These are phyloP conservation scores for Epichloe coenophiala DNA, from an alignment of 2,329 filamentous ascomycete species.

Conservation along the genomic window DNA sequence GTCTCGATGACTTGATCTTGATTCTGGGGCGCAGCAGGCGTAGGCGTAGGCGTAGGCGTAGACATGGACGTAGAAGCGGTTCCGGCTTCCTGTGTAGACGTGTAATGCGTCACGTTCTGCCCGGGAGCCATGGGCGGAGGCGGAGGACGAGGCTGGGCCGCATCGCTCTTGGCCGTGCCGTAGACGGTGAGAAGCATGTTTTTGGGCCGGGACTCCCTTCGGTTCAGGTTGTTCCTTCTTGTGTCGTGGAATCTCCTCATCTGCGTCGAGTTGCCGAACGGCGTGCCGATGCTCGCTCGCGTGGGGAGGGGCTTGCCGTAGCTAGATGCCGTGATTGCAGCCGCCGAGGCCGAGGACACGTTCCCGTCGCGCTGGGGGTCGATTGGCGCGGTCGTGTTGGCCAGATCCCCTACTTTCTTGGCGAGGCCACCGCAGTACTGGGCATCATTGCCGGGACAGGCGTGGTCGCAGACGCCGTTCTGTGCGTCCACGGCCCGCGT, in stretches of 20 bases:
- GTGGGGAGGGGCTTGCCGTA: not conserved
- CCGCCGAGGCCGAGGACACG: not conserved
- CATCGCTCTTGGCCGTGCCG: slow-evolving; percentile 19
- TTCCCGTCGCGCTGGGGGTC: not conserved
- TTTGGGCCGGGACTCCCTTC: slow-evolving; percentile 15
- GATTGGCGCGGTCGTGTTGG: slow-evolving; percentile 1
- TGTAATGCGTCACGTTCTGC: slow-evolving; percentile 6
- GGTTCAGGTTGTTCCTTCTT: not conserved
- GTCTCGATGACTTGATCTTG: not conserved
- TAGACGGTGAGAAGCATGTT: slow-evolving; percentile 30
- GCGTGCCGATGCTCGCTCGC: not conserved
- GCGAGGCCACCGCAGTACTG: slow-evolving; percentile 30
- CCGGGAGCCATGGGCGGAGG: slow-evolving; percentile 21
- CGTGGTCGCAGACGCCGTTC: slow-evolving; percentile 17
- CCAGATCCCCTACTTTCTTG: not conserved
- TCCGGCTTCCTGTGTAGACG: not conserved
- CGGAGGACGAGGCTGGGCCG: slow-evolving; percentile 10
- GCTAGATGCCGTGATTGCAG: too few relatives aligned
- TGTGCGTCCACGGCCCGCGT: slow-evolving; percentile 18
- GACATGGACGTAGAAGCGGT: not conserved
- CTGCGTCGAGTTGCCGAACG: not conserved
- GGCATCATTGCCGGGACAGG: slow-evolving; percentile 27
- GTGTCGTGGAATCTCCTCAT: not conserved
- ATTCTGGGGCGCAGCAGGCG: not conserved
- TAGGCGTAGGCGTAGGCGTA: not conserved